Evolutionary conservation across 768 basidiomycete species (phyloP).

Genomic region (Mycena venus): DNA sequence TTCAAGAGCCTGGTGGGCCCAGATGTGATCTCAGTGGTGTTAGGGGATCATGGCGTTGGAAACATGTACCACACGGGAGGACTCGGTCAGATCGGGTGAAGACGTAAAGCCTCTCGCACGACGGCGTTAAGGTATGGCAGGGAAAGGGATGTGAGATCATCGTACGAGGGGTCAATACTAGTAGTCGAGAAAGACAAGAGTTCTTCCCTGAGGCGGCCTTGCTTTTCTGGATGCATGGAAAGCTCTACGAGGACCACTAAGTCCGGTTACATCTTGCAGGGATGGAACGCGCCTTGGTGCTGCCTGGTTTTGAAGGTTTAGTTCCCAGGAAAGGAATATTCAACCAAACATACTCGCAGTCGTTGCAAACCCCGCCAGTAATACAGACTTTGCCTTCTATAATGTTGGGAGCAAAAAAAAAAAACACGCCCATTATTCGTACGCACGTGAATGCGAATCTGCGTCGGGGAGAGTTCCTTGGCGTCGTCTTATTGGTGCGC

Average conservation of each 20-base stretch:
- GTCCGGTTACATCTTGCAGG: not conserved
- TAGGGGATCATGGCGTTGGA: not conserved
- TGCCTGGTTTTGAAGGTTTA: not conserved
- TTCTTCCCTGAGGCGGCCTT: not conserved
- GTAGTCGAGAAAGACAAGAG: not conserved
- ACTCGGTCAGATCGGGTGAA: conserved; percentile 20
- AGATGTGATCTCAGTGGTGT: not conserved
- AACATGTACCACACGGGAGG: not conserved
- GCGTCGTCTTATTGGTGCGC: not conserved
- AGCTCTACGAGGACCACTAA: conserved; percentile 17
- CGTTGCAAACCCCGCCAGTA: conserved; percentile 11
- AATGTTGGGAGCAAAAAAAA: not conserved
- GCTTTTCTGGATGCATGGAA: conserved; percentile 1
- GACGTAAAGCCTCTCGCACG: conserved; percentile 23
- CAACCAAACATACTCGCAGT: not conserved
- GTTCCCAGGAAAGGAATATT: not conserved
- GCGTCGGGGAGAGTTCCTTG: not conserved
- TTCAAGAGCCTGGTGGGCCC: conserved; percentile 6
- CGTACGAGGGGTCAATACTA: conserved; percentile 26
- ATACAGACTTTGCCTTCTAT: conserved; percentile 5
- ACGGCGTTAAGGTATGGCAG: conserved; percentile 34
- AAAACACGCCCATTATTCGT: not conserved
- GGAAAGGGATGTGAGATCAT: conserved; percentile 5
- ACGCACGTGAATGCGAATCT: conserved; percentile 12
- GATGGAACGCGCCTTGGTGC: not conserved